Percentiles rank a stretch among this genome's conserved stretches.
Evolutionary conservation across 305 asterid genomes (phyloP).

Genomic region (Galium porrigens): DNA sequence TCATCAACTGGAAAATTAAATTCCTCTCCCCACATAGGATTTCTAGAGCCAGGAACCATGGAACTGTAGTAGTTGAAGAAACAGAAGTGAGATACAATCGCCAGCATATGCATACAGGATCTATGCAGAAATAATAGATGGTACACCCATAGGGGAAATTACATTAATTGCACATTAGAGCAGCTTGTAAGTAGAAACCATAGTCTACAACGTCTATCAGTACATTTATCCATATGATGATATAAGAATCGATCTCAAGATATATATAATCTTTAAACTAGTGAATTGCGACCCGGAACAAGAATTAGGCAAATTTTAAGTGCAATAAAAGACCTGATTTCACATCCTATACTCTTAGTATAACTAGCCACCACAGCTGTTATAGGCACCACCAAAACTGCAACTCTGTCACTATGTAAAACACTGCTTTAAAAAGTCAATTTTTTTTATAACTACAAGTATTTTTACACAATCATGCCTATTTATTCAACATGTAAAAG

Average conservation of each 20-base stretch:
- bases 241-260: neutral
- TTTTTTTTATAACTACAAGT: neutral
- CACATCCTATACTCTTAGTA: neutral
- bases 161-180: neutral
- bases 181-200: neutral
- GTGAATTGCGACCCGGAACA: neutral
- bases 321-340: neutral
- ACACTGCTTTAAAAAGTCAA: too few relatives aligned
- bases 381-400: neutral
- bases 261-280: neutral
- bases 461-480: neutral
- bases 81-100: neutral
- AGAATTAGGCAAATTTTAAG: neutral
- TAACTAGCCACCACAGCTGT: neutral
- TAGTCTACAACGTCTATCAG: neutral
- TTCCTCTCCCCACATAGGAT: slow-evolving; percentile 96
- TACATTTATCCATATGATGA: neutral
- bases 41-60: slow-evolving; percentile 93
- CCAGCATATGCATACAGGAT: neutral
- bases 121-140: neutral
- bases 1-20: slow-evolving; percentile 78
- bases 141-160: neutral
- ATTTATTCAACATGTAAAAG: neutral
- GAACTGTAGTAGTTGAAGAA: slow-evolving; percentile 40
- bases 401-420: neutral